phyloP scores from a whole-genome alignment of 306 rosid species.

The Phaseolus lunatus region DNA sequence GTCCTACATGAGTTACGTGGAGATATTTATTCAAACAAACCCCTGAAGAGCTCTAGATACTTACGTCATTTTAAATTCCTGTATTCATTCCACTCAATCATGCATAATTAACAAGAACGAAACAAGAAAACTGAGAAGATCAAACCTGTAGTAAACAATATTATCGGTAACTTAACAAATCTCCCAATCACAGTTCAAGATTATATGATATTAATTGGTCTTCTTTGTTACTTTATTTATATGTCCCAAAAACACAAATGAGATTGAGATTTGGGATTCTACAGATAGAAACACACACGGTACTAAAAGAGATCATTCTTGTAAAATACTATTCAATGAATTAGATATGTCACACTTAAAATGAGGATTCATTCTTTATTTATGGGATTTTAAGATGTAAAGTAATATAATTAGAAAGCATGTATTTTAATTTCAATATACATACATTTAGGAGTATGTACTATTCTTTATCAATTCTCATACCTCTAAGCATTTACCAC shows the following conservation, averaged over 20 bases:
- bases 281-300: too few relatives aligned
- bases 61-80: background rate
- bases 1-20: too few relatives aligned
- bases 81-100: background rate
- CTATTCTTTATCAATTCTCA: background rate
- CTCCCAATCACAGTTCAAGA: constrained; percentile 1
- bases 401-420: too few relatives aligned
- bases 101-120: constrained; percentile 1
- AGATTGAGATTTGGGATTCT: too few relatives aligned
- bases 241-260: too few relatives aligned
- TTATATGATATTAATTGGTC: background rate
- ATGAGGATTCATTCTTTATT: background rate
- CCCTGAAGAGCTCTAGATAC: background rate
- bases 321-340: too few relatives aligned
- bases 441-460: too few relatives aligned
- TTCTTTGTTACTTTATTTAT: too few relatives aligned
- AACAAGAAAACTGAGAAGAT: background rate
- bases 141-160: background rate
- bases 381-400: background rate
- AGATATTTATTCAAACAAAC: too few relatives aligned
- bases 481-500: background rate
- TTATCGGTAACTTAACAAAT: background rate
- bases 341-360: background rate
- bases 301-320: too few relatives aligned
- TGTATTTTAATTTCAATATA: too few relatives aligned